These are phyloP conservation scores for Colletotrichum sp. DNA, from an alignment of 2,329 filamentous ascomycete species.

Conservation along the genomic window DNA sequence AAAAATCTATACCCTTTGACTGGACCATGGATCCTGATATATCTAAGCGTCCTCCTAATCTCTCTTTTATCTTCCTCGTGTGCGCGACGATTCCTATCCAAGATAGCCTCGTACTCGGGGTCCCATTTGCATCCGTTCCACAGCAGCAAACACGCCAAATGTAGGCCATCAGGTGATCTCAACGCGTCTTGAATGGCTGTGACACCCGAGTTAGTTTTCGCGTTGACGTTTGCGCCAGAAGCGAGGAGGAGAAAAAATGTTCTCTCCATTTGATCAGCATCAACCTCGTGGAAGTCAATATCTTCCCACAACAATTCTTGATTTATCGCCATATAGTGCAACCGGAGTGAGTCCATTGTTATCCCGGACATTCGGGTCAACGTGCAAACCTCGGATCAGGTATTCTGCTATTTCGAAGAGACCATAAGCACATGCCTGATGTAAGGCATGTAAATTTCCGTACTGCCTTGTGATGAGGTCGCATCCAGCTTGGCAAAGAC, in stretches of 20 bases:
- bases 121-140: neutral
- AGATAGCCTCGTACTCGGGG: neutral
- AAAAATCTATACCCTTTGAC: neutral
- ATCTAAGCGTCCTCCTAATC: neutral
- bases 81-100: neutral
- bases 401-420: neutral
- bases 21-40: neutral
- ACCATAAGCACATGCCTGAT: neutral
- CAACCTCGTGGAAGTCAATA: too few species aligned
- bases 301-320: too few species aligned
- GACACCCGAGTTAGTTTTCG: neutral
- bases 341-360: neutral
- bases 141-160: neutral
- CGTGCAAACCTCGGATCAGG: neutral
- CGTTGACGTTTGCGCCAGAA: neutral
- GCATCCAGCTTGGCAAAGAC: neutral
- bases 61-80: neutral
- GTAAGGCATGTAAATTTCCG: neutral
- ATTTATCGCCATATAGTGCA: neutral
- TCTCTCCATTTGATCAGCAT: neutral
- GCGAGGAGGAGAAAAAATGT: neutral
- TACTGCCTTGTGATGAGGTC: neutral
- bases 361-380: neutral
- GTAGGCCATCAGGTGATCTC: neutral
- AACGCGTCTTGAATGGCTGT: neutral